A percentile compares a stretch with the other conserved stretches of the same genome.
phyloP scores from a whole-genome alignment of 345 rosid genomes.

The Salix brachista region DNA sequence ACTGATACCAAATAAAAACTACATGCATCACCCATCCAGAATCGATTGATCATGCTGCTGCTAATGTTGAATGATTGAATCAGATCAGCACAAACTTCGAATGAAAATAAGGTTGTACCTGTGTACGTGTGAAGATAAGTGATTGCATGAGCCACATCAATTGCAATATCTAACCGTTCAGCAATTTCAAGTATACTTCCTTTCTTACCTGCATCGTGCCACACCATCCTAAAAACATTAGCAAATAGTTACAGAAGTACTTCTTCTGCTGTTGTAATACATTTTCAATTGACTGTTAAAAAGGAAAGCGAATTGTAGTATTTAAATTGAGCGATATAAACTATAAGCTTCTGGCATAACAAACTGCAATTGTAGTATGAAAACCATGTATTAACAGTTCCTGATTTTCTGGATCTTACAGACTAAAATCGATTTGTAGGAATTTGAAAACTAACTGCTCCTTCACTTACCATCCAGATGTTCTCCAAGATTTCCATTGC shows the following conservation, averaged over 20 bases:
- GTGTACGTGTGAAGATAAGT: slow-evolving; percentile 85
- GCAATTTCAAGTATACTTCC: slow-evolving; percentile 69
- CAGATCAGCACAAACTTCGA: not conserved
- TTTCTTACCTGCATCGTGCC: slow-evolving; percentile 37
- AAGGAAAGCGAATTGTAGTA: too few relatives aligned
- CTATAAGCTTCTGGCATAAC: too few relatives aligned
- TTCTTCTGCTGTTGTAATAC: too few relatives aligned
- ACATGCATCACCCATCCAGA: not conserved
- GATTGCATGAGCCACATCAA: slow-evolving; percentile 91
- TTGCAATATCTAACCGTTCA: slow-evolving; percentile 81
- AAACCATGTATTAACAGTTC: not conserved
- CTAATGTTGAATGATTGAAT: not conserved
- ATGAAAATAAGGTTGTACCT: slow-evolving; percentile 35
- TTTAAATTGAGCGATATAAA: too few relatives aligned
- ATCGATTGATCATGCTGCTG: not conserved
- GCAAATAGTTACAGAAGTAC: too few relatives aligned
- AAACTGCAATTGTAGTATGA: too few relatives aligned
- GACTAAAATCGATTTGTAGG: not conserved
- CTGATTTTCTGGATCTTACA: not conserved
- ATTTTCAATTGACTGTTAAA: not conserved
- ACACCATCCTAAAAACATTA: not conserved
- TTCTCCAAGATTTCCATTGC: slow-evolving; percentile 75
- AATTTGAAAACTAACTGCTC: not conserved
- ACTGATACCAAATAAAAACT: not conserved
- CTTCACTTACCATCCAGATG: slow-evolving; percentile 76